These are phyloP conservation scores for Xylaria telfairii DNA, from an alignment of 495 filamentous ascomycete species.

Conservation along the genomic window DNA sequence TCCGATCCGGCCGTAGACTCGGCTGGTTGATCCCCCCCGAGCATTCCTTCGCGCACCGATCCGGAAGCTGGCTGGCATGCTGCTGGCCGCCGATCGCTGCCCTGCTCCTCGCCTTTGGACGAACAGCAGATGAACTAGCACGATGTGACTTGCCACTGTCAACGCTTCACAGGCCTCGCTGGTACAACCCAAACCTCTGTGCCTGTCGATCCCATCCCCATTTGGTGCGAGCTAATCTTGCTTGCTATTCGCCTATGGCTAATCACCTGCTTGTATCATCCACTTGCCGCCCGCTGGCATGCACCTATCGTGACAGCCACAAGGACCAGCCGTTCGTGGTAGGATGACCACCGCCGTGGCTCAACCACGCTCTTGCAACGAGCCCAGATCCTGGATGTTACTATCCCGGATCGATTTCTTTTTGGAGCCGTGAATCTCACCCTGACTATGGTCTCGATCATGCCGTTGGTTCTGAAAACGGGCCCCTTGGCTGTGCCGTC, in stretches of 20 bases:
- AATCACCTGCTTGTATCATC: conserved; percentile 26
- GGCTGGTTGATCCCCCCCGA: not conserved
- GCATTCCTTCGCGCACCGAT: conserved; percentile 17
- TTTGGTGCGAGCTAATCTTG: conserved; percentile 4
- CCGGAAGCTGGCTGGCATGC: conserved; percentile 23
- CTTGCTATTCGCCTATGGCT: conserved; percentile 19
- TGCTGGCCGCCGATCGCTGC: conserved; percentile 6
- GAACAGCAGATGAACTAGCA: conserved; percentile 14
- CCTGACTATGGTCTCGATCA: not conserved
- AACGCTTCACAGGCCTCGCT: not conserved
- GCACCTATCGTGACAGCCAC: conserved; percentile 17
- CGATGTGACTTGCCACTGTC: conserved; percentile 1
- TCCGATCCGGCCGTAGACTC: conserved; percentile 24
- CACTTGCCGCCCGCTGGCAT: conserved; percentile 18
- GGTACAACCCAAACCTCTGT: conserved; percentile 6
- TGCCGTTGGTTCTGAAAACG: conserved; percentile 1
- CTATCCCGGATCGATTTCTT: conserved; percentile 5
- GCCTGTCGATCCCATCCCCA: conserved; percentile 21
- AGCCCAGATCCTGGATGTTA: conserved; percentile 22
- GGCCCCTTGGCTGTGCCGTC: not conserved
- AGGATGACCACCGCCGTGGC: conserved; percentile 16
- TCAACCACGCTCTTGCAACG: conserved; percentile 19
- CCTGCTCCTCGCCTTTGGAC: not conserved
- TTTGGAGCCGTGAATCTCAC: conserved; percentile 10
- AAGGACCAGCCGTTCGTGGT: not conserved